Base-by-base conservation (phyloP, 2,329 filamentous ascomycete genomes). In the Mycogone perniciosa region DNA sequence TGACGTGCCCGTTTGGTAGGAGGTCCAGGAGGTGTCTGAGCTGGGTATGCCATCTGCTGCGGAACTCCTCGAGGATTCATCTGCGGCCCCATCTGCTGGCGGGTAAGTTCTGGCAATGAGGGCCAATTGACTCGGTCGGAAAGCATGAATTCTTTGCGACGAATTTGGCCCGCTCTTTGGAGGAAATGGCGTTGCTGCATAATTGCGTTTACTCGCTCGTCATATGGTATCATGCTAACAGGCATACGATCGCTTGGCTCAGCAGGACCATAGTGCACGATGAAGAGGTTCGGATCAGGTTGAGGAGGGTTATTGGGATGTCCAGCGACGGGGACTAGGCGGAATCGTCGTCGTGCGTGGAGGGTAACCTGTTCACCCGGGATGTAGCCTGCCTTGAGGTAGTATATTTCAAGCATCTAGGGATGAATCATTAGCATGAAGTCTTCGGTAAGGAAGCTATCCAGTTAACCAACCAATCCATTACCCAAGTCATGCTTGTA, bases 141-240 rank as follows among this genome's bases (percentile, higher is more conserved):
- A 20, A 97, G 77, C 85, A 96, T 95, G 64, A 97, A 97, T 62
- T 96, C 90, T 64, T 96, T 95, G 59, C 89, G 85, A 51, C 85
- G 80, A 41, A 96, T 84, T 60, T 91, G 87, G 6, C 90, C 92
- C 57, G 88, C 86, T 49, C 76, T 79, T 69, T 86, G 84, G 70
- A 75, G 88, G 67, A 74, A 86, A 67, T 70, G 76, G 61, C 82
- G 76, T 50, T 82, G 80, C 52, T 78, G 76, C 65, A 89, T 75
- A 11, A 79, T 76, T 44, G 73, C 67, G 54, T 84, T 82, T 40
- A 80, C 74, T 30, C 82, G 81, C 44, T 80, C 76, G 39, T 82
- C 76, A 51, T 85, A 75, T 0, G 81, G 84, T 13, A 92, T 80
- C 58, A 83, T 76, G 37, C 79, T 78, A 20, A 82, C 77, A 1